phyloP scores from a whole-genome alignment of 2,329 filamentous ascomycete genomes.

The Monosporascus sp. region DNA sequence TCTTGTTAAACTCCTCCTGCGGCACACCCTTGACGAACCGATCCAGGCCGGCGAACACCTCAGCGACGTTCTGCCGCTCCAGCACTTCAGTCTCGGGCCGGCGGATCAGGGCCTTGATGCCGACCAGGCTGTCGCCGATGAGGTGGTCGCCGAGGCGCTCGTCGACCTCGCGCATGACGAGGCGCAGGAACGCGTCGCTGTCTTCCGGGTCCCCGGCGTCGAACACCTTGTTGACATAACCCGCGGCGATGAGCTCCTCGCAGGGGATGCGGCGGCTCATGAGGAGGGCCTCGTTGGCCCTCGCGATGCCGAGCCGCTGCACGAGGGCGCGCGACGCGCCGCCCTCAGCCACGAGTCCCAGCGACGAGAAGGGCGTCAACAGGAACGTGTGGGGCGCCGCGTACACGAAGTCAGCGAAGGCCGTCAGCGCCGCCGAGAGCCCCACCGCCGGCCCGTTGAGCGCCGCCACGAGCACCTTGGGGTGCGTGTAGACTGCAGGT shows the following conservation, averaged over 20 bases:
- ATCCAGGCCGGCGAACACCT: constrained; percentile 82
- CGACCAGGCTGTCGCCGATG: constrained; percentile 70
- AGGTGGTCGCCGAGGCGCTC: constrained; percentile 76
- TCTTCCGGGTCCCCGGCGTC: constrained; percentile 50
- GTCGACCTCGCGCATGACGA: constrained; percentile 75
- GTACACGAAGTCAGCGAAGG: constrained; percentile 91
- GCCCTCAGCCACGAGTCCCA: constrained; percentile 88
- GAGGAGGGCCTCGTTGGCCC: constrained; percentile 88
- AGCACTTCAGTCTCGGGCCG: constrained; percentile 66
- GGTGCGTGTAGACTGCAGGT: constrained; percentile 67
- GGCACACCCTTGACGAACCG: constrained; percentile 76
- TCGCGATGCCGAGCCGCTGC: constrained; percentile 69
- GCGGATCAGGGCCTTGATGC: constrained; percentile 80
- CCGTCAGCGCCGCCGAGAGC: constrained; percentile 76
- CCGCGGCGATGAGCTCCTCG: constrained; percentile 67
- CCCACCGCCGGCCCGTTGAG: constrained; percentile 91
- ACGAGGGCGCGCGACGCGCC: constrained; percentile 76
- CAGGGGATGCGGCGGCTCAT: constrained; percentile 76
- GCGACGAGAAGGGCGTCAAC: constrained; percentile 83
- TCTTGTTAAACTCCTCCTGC: constrained; percentile 81
- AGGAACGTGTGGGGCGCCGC: constrained; percentile 75
- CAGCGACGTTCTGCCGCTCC: constrained; percentile 72
- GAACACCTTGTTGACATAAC: constrained; percentile 86
- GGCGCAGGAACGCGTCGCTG: constrained; percentile 61
- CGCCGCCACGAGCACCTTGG: constrained; percentile 86